Evolutionary conservation across 257 asterid genomes (phyloP).

Genomic region (Salvia hispanica): DNA sequence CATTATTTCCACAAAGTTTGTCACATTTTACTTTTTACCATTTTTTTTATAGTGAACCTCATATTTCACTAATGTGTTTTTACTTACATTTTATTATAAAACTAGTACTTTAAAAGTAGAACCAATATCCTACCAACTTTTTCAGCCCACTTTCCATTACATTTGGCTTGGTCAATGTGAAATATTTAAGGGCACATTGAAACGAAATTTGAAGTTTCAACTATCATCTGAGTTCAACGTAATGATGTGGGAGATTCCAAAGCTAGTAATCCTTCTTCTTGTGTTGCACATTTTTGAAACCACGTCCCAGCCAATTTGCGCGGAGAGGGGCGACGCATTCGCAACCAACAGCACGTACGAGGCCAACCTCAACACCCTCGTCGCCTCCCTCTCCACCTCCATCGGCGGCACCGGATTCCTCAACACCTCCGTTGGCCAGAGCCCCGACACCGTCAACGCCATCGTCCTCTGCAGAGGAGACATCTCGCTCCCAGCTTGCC

Average conservation of each 20-base stretch:
- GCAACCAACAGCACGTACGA: slow-evolving; percentile 25
- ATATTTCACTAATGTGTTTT: too few relatives aligned
- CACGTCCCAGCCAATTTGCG: background rate
- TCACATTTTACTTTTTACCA: too few relatives aligned
- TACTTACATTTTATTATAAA: too few relatives aligned
- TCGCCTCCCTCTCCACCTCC: slow-evolving; percentile 24
- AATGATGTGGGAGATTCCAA: background rate
- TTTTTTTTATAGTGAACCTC: too few relatives aligned
- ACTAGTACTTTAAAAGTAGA: too few relatives aligned
- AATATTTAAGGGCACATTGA: too few relatives aligned
- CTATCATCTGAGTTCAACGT: too few relatives aligned
- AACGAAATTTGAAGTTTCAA: too few relatives aligned
- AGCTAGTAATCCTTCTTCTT: background rate
- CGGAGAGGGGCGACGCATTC: background rate
- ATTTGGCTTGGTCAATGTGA: too few relatives aligned
- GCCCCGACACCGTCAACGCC: slow-evolving; percentile 19
- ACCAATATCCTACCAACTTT: too few relatives aligned
- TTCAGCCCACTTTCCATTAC: too few relatives aligned
- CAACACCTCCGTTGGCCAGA: slow-evolving; percentile 25
- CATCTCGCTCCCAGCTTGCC: slow-evolving; percentile 15
- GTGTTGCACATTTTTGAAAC: background rate
- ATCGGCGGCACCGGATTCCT: slow-evolving; percentile 17
- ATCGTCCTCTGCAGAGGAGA: slow-evolving; percentile 37
- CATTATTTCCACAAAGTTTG: too few relatives aligned
- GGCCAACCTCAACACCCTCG: background rate